These are phyloP conservation scores for Acacia pycnantha DNA, from an alignment of 331 rosid genomes.

Conservation along the genomic window DNA sequence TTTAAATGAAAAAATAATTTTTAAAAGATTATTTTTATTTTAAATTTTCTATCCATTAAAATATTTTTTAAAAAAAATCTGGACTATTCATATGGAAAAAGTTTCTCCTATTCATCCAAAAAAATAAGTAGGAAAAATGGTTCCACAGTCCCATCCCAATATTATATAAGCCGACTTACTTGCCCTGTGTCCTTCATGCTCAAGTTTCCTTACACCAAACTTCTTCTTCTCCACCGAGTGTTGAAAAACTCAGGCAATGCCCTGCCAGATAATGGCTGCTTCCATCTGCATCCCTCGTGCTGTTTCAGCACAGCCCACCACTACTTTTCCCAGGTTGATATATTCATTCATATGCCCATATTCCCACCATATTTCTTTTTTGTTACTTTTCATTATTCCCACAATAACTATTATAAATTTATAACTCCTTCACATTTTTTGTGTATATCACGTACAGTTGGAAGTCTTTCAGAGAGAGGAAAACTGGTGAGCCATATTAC, in stretches of 20 bases:
- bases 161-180: neutral
- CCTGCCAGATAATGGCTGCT: conserved; percentile 27
- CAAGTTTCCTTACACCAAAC: neutral
- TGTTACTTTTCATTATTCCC: neutral
- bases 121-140: no score
- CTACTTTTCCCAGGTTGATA: conserved; percentile 30
- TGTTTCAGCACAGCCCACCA: conserved; percentile 30
- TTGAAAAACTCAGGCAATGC: conserved; percentile 12
- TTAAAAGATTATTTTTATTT: no score
- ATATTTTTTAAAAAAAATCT: no score
- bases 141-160: neutral
- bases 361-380: neutral
- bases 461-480: conserved; percentile 29
- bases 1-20: no score
- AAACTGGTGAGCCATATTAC: conserved; percentile 34
- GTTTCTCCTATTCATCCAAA: no score
- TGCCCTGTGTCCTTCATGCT: neutral
- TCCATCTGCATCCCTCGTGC: conserved; percentile 32
- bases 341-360: neutral
- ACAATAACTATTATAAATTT: neutral
- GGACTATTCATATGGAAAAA: no score
- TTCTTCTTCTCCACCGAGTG: neutral
- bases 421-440: neutral
- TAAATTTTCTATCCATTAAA: no score
- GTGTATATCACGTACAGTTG: conserved; percentile 20